Percentiles rank a stretch among this genome's conserved stretches.
Evolutionary conservation across 2,329 filamentous ascomycete species (phyloP).

Genomic region (Macrophomina phaseolina): DNA sequence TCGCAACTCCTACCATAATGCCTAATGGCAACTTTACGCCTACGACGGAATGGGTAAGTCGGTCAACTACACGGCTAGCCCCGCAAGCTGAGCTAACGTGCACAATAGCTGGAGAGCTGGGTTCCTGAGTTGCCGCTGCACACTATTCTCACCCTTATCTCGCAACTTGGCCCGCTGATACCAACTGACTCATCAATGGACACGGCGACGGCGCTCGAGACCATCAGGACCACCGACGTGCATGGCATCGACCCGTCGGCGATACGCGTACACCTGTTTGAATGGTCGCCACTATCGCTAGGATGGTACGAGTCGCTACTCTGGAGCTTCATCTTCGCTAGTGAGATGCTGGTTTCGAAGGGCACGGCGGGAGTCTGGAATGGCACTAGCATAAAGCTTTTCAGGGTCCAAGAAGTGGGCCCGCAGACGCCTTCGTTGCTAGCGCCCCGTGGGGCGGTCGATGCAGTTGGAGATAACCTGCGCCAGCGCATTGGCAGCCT

Average conservation of each 20-base stretch:
- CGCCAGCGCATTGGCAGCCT: constrained; percentile 85
- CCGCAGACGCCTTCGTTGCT: constrained; percentile 80
- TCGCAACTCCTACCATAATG: constrained; percentile 64
- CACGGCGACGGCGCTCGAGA: constrained; percentile 50
- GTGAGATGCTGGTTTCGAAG: constrained; percentile 85
- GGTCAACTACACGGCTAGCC: background rate
- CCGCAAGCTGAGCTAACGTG: constrained; percentile 32
- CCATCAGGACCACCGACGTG: constrained; percentile 67
- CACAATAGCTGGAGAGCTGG: constrained; percentile 80
- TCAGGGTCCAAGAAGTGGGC: constrained; percentile 85
- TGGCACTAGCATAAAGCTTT: constrained; percentile 84
- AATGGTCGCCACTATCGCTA: constrained; percentile 88
- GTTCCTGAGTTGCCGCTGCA: constrained; percentile 89
- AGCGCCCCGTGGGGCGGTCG: constrained; percentile 86
- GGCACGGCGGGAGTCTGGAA: constrained; percentile 95
- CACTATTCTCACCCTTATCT: constrained; percentile 81
- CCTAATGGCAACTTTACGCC: constrained; percentile 73
- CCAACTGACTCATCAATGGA: constrained; percentile 53
- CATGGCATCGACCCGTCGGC: constrained; percentile 76
- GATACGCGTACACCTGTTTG: constrained; percentile 83
- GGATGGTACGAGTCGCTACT: constrained; percentile 96
- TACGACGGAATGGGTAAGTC: constrained; percentile 72
- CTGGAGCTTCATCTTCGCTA: constrained; percentile 91
- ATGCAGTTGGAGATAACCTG: constrained; percentile 89
- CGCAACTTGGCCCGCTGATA: constrained; percentile 56